These are phyloP conservation scores for Podila minutissima DNA, from an alignment of 192 early-diverging fungal species.

Conservation along the genomic window DNA sequence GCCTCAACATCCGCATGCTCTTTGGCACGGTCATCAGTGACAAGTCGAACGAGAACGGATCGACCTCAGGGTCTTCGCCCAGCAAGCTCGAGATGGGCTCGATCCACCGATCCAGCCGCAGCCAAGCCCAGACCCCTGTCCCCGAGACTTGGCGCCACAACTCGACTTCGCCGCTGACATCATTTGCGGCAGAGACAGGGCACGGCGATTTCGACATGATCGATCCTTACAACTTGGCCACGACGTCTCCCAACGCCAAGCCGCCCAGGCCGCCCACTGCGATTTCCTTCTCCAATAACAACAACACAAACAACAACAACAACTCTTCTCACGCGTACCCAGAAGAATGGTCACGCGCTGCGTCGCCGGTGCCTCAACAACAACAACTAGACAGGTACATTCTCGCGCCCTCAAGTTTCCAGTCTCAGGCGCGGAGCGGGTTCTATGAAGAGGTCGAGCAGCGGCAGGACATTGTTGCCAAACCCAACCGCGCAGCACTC, in stretches of 20 bases:
- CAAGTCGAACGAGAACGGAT: slow-evolving; percentile 2
- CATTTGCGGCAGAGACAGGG: slow-evolving; percentile 20
- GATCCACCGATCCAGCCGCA: background rate
- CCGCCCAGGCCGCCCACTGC: background rate
- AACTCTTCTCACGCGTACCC: background rate
- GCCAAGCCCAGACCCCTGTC: background rate
- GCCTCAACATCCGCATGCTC: slow-evolving; percentile 43
- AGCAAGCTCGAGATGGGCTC: slow-evolving; percentile 39
- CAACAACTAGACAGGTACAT: slow-evolving; percentile 5
- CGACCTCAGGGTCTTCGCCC: background rate
- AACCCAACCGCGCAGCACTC: slow-evolving; percentile 4
- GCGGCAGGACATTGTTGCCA: background rate
- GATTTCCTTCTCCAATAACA: background rate
- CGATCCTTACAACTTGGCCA: background rate
- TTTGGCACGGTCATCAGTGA: slow-evolving; percentile 32
- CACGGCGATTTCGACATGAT: slow-evolving; percentile 19
- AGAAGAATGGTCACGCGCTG: background rate
- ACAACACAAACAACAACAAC: background rate
- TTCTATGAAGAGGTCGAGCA: slow-evolving; percentile 9
- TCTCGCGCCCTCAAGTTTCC: slow-evolving; percentile 13
- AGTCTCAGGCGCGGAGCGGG: slow-evolving; percentile 12
- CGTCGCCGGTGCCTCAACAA: background rate
- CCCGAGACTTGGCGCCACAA: slow-evolving; percentile 1
- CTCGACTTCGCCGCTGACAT: slow-evolving; percentile 36
- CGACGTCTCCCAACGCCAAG: background rate